Base-by-base conservation (phyloP, 306 rosid species). In the Oemleria cerasiformis region DNA sequence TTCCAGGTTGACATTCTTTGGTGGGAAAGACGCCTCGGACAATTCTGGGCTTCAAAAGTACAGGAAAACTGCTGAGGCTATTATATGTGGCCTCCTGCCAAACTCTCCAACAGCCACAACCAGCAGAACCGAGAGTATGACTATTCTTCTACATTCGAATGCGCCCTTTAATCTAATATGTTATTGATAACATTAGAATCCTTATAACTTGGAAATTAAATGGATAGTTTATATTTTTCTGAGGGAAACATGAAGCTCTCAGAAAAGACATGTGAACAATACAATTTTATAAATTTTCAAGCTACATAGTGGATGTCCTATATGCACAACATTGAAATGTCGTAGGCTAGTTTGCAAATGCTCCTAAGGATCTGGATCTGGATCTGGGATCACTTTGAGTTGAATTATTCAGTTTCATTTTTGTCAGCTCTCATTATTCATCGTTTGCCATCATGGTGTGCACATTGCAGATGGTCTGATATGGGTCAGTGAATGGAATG, bases 51-150 rank as follows among this genome's bases (percentile, higher is more conserved):
- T 94, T 59, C 84, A 60, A 62, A 82, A 45, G 72, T 91, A 94
- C 81, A 78, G 77, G 81, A 75, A 81, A 77, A 77, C 99, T 53
- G 97, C 97, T 38, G 97, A 84, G 81, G 97, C 97, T 86, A 97
- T 94, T 67, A 88, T 91, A 76, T 94, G 99, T 54, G 90, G 91
- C 71, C 88, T 91, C 71, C 89, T 94, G 63, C 96, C 97, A 47
- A 69, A 80, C 62, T 94, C 99, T 75, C 97, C 99, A 63, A 86
- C 97, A 40, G 96, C 97, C 70, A 94, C 99, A 72, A 39, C n/a
- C 62, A 85, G 84, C 96, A 86, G 96, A 85, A 91, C 96, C 36
- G 71, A 85, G 2, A 43, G 99, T 91, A 94, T 39, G 19, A 50
- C 36, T 40, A 43, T 17, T 42, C 45, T 38, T 57, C 59, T 44